Conservation (phyloP, 768 basidiomycete genomes). For the Postia placenta region DNA sequence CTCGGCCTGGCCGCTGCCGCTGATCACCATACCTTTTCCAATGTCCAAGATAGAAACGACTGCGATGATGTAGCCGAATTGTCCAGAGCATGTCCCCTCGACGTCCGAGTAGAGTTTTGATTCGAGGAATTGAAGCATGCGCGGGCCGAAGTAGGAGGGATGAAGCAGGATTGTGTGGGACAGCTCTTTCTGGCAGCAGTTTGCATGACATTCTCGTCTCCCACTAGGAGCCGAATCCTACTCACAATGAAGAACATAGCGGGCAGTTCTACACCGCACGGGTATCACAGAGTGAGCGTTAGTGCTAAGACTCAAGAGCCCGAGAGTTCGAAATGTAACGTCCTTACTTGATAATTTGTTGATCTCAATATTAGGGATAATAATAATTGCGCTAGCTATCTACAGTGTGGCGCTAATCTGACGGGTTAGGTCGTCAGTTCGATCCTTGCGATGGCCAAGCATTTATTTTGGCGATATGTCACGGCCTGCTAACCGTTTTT, state of each 20-base stretch:
- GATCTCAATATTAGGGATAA: background rate
- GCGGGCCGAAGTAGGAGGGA: constrained; percentile 96
- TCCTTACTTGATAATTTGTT: no score
- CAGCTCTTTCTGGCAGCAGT: constrained; percentile 74
- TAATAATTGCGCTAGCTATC: constrained; percentile 1
- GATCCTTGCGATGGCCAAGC: constrained; percentile 8
- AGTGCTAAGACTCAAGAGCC: background rate
- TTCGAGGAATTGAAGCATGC: constrained; percentile 89
- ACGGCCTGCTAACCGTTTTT: no score
- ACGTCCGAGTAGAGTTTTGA: constrained; percentile 93
- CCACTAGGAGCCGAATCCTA: background rate
- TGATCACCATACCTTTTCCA: constrained; percentile 87
- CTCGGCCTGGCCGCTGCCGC: constrained; percentile 92
- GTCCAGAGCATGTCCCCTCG: constrained; percentile 94
- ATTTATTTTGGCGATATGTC: no score
- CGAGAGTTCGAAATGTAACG: background rate
- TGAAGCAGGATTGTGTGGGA: constrained; percentile 97
- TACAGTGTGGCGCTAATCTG: constrained; percentile 7
- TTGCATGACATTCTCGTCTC: background rate
- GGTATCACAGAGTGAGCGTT: background rate
- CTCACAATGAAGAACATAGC: constrained; percentile 25
- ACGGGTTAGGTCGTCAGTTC: constrained; percentile 6
- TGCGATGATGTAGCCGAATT: constrained; percentile 91
- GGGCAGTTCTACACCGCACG: background rate
- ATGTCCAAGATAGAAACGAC: constrained; percentile 88